Percentiles rank a stretch among this genome's conserved stretches.
Conservation (phyloP, 2,329 filamentous ascomycete species). For the Lecanicillium sp. region DNA sequence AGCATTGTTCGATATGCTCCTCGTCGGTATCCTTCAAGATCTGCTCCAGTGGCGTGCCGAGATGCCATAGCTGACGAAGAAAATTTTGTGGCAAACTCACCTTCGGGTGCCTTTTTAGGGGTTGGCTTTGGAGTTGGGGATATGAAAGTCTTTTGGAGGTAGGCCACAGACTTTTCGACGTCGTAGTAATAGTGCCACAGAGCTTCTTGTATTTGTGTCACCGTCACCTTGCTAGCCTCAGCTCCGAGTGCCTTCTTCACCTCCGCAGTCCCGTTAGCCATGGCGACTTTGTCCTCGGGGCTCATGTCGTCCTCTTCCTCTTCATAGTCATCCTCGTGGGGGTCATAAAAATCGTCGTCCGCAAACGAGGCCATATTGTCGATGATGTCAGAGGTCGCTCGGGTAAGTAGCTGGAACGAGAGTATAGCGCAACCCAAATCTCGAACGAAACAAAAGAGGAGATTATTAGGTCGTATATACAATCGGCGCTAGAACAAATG, state of each 20-base stretch:
- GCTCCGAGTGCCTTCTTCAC: constrained; percentile 61
- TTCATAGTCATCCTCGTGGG: constrained; percentile 32
- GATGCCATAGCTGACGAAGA: constrained; percentile 11
- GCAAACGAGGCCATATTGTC: constrained; percentile 10
- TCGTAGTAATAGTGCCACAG: constrained; percentile 97
- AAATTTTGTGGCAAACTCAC: constrained; percentile 27
- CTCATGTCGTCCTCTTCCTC: constrained; percentile 42
- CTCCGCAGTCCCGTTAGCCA: constrained; percentile 60
- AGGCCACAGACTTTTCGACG: constrained; percentile 75
- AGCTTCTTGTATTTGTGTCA: constrained; percentile 73
- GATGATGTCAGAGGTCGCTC: background rate
- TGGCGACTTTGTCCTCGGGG: constrained; percentile 40
- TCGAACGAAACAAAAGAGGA: no score
- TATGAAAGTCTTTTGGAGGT: constrained; percentile 63
- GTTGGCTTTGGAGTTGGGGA: constrained; percentile 38
- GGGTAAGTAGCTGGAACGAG: no score
- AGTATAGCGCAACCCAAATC: no score
- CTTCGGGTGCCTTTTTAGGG: constrained; percentile 36
- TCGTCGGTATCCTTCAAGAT: constrained; percentile 19
- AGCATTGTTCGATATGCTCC: background rate
- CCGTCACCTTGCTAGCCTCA: constrained; percentile 50
- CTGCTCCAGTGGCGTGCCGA: constrained; percentile 26
- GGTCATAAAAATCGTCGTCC: constrained; percentile 15
- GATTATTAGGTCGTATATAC: no score
- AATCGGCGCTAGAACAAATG: no score